Evolutionary conservation across 768 basidiomycete genomes (phyloP).

Genomic region (Kwoniella newhampshirensis): DNA sequence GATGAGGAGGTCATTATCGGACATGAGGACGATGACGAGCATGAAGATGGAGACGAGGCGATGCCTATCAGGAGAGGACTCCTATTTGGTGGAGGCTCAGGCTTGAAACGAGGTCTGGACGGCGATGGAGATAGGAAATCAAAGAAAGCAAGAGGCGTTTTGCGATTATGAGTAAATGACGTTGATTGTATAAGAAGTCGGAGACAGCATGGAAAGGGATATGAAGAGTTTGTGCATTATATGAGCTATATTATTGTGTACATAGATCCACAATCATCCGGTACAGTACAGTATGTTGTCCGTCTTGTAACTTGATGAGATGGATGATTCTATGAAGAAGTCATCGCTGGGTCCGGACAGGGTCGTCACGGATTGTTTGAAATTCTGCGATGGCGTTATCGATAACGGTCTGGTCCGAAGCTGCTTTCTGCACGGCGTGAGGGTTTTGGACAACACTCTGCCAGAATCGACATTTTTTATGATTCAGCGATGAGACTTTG

Average conservation of each 20-base stretch:
- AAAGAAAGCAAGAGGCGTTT: constrained; percentile 10
- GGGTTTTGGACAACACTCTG: too few relatives aligned
- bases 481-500: too few relatives aligned
- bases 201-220: too few relatives aligned
- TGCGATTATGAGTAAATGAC: constrained; percentile 9
- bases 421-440: neutral
- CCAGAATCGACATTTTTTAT: too few relatives aligned
- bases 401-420: constrained; percentile 15
- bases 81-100: constrained; percentile 12
- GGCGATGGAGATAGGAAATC: constrained; percentile 3
- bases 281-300: neutral
- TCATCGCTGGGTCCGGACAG: neutral
- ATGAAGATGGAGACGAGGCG: constrained; percentile 4
- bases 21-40: constrained; percentile 3
- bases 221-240: too few relatives aligned
- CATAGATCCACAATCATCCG: constrained; percentile 4
- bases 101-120: constrained; percentile 12
- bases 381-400: constrained; percentile 26
- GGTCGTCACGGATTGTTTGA: too few relatives aligned
- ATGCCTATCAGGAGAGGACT: constrained; percentile 19
- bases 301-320: constrained; percentile 8
- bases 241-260: constrained; percentile 2
- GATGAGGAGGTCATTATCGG: constrained; percentile 20
- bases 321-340: neutral
- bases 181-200: neutral